Conservation (phyloP, 2,329 filamentous ascomycete genomes). For the Scorias spongiosa region DNA sequence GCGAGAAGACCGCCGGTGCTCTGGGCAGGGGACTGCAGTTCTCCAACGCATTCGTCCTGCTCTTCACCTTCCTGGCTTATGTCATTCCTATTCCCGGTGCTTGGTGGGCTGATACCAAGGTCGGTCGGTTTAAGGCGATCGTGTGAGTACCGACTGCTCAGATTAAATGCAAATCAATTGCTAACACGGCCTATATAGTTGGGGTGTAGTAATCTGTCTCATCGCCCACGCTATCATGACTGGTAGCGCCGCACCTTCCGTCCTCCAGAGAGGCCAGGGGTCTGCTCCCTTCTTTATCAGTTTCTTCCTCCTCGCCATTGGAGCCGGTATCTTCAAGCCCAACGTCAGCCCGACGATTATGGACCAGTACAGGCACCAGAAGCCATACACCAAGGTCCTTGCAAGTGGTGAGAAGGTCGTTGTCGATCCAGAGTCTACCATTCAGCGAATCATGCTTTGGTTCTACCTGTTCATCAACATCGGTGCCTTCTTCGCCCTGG, state of each 20-base stretch:
- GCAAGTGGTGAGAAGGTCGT: slow-evolving; percentile 30
- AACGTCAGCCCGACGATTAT: slow-evolving; percentile 44
- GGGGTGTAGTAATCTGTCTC: slow-evolving; percentile 10
- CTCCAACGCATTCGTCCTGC: slow-evolving; percentile 37
- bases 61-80: slow-evolving; percentile 44
- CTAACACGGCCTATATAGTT: background rate
- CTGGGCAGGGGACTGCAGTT: slow-evolving; percentile 42
- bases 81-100: slow-evolving; percentile 33
- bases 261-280: slow-evolving; percentile 9
- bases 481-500: slow-evolving; percentile 52
- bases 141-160: background rate
- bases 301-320: slow-evolving; percentile 37
- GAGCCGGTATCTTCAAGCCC: slow-evolving; percentile 65
- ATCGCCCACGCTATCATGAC: slow-evolving; percentile 11
- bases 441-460: slow-evolving; percentile 37
- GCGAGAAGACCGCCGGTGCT: slow-evolving; percentile 35
- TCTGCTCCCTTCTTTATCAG: slow-evolving; percentile 41
- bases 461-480: slow-evolving; percentile 62
- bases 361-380: slow-evolving; percentile 28
- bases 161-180: background rate
- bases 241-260: slow-evolving; percentile 9
- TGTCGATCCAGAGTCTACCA: slow-evolving; percentile 30
- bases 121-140: slow-evolving; percentile 11
- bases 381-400: slow-evolving; percentile 21
- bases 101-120: slow-evolving; percentile 11